phyloP scores from a whole-genome alignment of 345 rosid genomes.

The Brassica juncea region DNA sequence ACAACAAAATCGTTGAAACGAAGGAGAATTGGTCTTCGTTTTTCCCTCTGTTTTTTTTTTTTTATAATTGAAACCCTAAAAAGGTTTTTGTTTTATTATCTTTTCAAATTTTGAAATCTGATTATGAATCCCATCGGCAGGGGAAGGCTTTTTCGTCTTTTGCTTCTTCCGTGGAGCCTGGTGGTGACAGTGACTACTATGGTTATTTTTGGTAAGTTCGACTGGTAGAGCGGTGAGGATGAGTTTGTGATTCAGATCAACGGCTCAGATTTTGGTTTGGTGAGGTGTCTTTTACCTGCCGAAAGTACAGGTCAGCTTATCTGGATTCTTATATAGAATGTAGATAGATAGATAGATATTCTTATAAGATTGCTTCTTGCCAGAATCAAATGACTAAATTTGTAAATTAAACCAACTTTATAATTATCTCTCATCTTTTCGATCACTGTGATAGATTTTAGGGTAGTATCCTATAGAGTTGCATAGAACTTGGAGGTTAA shows the following conservation, averaged over 20 bases:
- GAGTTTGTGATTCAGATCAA: background rate
- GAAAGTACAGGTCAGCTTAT: conserved; percentile 37
- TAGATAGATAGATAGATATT: background rate
- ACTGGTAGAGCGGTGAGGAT: conserved; percentile 26
- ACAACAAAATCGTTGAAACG: background rate
- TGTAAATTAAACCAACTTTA: background rate
- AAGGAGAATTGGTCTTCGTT: background rate
- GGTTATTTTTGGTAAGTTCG: conserved; percentile 29
- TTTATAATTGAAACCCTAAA: conserved; percentile 17
- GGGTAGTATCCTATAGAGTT: background rate
- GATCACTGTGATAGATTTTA: background rate
- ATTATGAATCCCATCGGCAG: background rate
- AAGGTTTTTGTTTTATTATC: background rate
- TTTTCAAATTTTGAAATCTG: background rate
- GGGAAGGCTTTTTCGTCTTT: background rate
- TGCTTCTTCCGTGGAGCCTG: conserved; percentile 2
- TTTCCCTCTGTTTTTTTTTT: conserved; percentile 12
- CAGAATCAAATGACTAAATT: conserved; percentile 29
- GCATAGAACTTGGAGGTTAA: too few relatives aligned
- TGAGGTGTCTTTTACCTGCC: conserved; percentile 32
- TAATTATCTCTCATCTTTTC: conserved; percentile 11
- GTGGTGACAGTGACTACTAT: conserved; percentile 3
- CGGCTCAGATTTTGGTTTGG: conserved; percentile 26
- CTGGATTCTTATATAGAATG: conserved; percentile 3
- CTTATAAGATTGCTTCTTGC: background rate